Conservation (phyloP, 2,329 filamentous ascomycete genomes). For the Diaporthe citrichinensis region DNA sequence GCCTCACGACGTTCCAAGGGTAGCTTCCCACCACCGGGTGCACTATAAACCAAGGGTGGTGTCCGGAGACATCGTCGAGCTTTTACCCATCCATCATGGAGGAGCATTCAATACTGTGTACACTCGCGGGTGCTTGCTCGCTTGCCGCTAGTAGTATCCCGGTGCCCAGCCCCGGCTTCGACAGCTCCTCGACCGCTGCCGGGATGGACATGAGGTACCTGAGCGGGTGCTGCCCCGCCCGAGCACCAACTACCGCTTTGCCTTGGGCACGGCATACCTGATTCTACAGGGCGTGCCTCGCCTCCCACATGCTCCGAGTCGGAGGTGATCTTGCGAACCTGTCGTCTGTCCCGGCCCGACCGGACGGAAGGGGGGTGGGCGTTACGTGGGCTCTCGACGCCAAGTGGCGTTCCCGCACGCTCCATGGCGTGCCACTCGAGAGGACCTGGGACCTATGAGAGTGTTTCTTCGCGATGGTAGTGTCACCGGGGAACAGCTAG, state of each 20-base stretch:
- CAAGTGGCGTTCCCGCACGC: not conserved
- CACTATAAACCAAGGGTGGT: constrained; percentile 10
- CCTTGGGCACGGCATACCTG: not conserved
- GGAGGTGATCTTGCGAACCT: not conserved
- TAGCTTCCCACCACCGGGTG: not conserved
- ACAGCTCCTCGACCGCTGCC: not conserved
- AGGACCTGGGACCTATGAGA: not conserved
- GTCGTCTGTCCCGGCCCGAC: not conserved
- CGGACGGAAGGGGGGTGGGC: not conserved
- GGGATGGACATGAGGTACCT: not conserved
- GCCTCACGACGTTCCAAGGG: not conserved
- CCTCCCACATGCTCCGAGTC: constrained; percentile 1
- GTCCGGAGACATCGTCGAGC: not conserved
- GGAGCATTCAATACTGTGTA: too few relatives aligned
- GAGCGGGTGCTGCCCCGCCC: not conserved
- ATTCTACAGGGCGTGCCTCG: constrained; percentile 1
- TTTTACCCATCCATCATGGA: not conserved
- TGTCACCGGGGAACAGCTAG: not conserved
- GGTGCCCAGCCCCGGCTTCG: not conserved
- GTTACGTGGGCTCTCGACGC: not conserved
- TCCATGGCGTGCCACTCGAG: constrained; percentile 16
- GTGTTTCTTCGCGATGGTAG: not conserved
- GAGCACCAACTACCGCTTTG: not conserved
- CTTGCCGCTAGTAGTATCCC: not conserved
- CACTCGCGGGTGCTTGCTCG: not conserved